Evolutionary conservation across 2,329 filamentous ascomycete species (phyloP).

Genomic region (Fusarium musae): DNA sequence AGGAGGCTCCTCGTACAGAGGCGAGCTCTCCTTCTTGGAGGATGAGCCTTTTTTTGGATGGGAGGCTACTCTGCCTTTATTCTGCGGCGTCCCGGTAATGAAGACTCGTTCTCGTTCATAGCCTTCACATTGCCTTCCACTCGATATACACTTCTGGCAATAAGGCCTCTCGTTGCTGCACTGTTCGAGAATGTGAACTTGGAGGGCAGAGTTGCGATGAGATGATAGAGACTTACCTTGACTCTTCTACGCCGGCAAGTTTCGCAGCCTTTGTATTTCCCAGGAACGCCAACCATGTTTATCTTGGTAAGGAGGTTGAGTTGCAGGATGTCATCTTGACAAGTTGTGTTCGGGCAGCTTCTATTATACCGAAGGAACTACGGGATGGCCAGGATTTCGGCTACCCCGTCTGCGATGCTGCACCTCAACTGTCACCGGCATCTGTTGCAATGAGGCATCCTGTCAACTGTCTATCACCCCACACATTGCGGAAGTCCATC

Average conservation of each 20-base stretch:
- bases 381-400: slow-evolving; percentile 13
- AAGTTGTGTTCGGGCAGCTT: neutral
- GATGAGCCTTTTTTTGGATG: slow-evolving; percentile 59
- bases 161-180: slow-evolving; percentile 71
- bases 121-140: slow-evolving; percentile 67
- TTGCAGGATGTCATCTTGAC: neutral
- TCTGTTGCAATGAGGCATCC: slow-evolving; percentile 32
- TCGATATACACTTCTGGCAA: slow-evolving; percentile 69
- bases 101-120: slow-evolving; percentile 73
- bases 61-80: slow-evolving; percentile 66
- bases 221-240: slow-evolving; percentile 56
- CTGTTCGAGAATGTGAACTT: slow-evolving; percentile 48
- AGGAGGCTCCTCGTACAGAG: slow-evolving; percentile 36
- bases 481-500: slow-evolving; percentile 33
- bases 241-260: slow-evolving; percentile 69
- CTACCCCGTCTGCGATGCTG: slow-evolving; percentile 22
- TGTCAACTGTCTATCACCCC: slow-evolving; percentile 34
- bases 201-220: neutral
- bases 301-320: slow-evolving; percentile 11
- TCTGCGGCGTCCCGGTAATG: slow-evolving; percentile 68
- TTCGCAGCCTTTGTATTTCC: slow-evolving; percentile 73
- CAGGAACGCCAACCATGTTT: slow-evolving; percentile 70
- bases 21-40: slow-evolving; percentile 49
- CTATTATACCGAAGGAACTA: slow-evolving; percentile 3
- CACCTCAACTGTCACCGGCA: slow-evolving; percentile 36